These are phyloP conservation scores for Starmerella kuoi DNA, from an alignment of 805 yeast species.

Conservation along the genomic window DNA sequence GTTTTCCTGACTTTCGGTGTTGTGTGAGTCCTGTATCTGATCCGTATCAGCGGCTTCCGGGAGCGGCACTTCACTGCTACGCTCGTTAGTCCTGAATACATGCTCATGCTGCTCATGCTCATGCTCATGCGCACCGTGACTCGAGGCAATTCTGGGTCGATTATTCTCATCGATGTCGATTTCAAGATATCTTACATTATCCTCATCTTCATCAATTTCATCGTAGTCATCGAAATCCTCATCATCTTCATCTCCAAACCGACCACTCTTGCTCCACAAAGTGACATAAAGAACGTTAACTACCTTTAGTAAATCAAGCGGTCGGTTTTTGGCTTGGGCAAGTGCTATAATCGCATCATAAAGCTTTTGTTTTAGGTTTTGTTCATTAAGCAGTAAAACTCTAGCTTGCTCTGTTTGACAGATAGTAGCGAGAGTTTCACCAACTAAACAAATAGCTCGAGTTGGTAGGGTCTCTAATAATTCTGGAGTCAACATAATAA, in stretches of 20 bases:
- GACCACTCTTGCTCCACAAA: neutral
- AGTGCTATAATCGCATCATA: neutral
- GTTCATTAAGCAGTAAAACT: neutral
- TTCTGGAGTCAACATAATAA: neutral
- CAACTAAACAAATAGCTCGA: neutral
- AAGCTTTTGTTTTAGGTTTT: neutral
- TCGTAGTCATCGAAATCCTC: neutral
- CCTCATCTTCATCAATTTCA: neutral
- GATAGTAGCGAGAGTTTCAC: neutral
- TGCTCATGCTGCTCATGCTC: no score
- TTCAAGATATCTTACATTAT: no score
- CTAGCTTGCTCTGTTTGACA: conserved; percentile 1
- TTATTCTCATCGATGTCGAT: no score
- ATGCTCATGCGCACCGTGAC: no score
- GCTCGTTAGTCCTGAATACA: no score
- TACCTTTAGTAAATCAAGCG: neutral
- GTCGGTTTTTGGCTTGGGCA: neutral
- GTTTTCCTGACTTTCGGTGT: neutral
- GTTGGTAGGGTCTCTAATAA: conserved; percentile 1
- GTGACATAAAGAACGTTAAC: neutral
- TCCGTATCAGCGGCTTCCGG: no score
- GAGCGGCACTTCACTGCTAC: no score
- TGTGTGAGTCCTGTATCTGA: no score
- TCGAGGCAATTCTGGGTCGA: no score
- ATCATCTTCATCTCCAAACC: neutral